Percentiles rank a stretch among this genome's conserved stretches.
These are phyloP conservation scores for Botrytis sinoallii DNA, from an alignment of 2,329 filamentous ascomycete species.

Conservation along the genomic window DNA sequence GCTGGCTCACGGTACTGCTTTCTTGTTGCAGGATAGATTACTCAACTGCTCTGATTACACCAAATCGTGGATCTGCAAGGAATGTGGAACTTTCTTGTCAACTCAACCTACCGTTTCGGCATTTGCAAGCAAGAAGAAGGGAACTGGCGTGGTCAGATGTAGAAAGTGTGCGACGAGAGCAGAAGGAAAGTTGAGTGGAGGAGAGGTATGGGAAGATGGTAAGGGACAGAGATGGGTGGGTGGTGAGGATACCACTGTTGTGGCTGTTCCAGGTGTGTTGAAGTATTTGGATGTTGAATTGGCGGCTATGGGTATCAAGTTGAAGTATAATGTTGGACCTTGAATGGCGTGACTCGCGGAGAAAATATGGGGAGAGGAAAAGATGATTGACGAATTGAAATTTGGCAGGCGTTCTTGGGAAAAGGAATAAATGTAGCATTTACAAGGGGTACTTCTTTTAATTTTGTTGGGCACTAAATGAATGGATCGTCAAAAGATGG, in stretches of 20 bases:
- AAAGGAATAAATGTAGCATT: conserved; percentile 24
- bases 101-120: conserved; percentile 75
- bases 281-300: conserved; percentile 93
- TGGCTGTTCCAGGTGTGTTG: conserved; percentile 89
- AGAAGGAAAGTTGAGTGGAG: conserved; percentile 47
- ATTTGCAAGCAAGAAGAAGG: conserved; percentile 61
- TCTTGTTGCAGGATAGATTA: conserved; percentile 88
- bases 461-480: conserved; percentile 1
- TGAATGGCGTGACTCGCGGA: conserved; percentile 13
- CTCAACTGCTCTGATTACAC: conserved; percentile 97
- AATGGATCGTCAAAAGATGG: background rate
- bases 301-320: conserved; percentile 91
- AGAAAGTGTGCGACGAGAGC: conserved; percentile 63
- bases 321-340: conserved; percentile 77
- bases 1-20: conserved; percentile 91
- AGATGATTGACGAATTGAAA: conserved; percentile 12
- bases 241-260: conserved; percentile 84
- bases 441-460: conserved; percentile 21
- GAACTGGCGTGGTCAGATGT: conserved; percentile 71
- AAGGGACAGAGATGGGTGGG: conserved; percentile 80
- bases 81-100: conserved; percentile 86
- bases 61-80: conserved; percentile 82
- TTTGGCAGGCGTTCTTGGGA: conserved; percentile 23
- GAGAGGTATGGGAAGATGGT: conserved; percentile 90
- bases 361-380: background rate